phyloP scores from a whole-genome alignment of 208 protist species.

The Leishmania arabica region DNA sequence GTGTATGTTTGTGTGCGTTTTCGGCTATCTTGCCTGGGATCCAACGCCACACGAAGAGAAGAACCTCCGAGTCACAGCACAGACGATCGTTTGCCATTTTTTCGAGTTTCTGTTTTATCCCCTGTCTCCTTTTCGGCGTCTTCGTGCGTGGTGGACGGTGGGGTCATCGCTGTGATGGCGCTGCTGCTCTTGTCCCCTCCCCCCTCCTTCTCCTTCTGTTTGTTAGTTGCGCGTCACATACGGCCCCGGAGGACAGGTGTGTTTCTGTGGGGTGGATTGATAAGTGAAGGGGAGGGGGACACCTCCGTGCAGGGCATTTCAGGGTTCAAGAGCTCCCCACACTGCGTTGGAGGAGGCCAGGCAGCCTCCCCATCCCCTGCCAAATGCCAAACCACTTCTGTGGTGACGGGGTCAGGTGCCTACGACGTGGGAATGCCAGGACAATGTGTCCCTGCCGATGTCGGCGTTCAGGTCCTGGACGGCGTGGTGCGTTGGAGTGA shows the following conservation, averaged over 20 bases:
- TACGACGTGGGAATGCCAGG: not conserved
- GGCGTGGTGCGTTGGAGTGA: not conserved
- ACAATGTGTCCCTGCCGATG: not conserved
- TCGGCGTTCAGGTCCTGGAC: not conserved
- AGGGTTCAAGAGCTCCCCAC: not conserved
- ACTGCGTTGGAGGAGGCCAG: not conserved
- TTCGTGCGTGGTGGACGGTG: not conserved
- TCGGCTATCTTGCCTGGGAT: not conserved
- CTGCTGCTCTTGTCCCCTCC: not conserved
- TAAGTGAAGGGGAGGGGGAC: not conserved
- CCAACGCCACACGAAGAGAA: not conserved
- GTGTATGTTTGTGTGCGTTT: conserved; percentile 10
- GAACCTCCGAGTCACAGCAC: not conserved
- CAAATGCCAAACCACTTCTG: not conserved
- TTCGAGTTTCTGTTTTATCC: not conserved
- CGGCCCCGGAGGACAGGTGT: not conserved
- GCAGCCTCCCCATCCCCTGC: not conserved
- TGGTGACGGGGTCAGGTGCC: not conserved
- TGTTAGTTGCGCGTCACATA: not conserved
- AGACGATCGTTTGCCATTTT: not conserved
- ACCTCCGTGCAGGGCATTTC: not conserved
- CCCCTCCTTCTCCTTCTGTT: not conserved
- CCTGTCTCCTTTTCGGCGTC: not conserved
- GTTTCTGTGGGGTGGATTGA: too few species aligned
- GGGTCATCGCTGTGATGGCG: not conserved